Base-by-base conservation (phyloP, 257 asterid species). In the Nicotiana tomentosiformis region DNA sequence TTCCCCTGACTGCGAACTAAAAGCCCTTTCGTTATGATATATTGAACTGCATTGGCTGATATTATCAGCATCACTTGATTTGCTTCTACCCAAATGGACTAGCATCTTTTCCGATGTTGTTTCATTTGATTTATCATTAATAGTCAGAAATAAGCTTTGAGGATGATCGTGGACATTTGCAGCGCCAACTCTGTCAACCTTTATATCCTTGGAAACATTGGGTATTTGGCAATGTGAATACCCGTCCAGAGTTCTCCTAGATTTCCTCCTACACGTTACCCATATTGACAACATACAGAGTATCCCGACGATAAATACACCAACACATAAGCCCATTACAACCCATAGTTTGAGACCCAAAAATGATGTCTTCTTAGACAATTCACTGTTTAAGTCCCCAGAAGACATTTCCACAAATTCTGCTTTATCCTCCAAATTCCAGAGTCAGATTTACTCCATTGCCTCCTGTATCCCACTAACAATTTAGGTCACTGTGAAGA, bases 1-100 rank as follows among this genome's bases (percentile, higher is more conserved):
- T 85, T 96, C 99, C 55, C 99, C 99, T 4, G 99, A 96, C 61
- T 95, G 99, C 81, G 96, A 92, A 87, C 98, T 92, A 82, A 82
- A 86, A 6, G 88, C 90, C 86, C 88, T 88, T 60, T 94, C 99
- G 10, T 90, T 91, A 83, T 88, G 94, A 87, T 89, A 87, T 30
- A 90, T 70, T 29, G 98, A 96, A 82, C 98, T 96, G 82, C 93
- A 88, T 67, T 94, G 97, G 87, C 99, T 96, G 65, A 92, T 86
- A 82, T 90, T 91, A 87, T 96, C 99, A 17, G 80, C 92, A 82
- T 96, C 99, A 51, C 96, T 90, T 10, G 97, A 93, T 85, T 89
- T 94, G 83, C 89, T 91, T 89, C 93, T 90, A 68, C 93, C 93
- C 80, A 96, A 88, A 89, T 92, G 93, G 85, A 87, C 91, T 23